Evolutionary conservation across 2,329 filamentous ascomycete species (phyloP), one percentile per base, ranked within the genome.

Genomic region (Sclerotinia spermophila): DNA sequence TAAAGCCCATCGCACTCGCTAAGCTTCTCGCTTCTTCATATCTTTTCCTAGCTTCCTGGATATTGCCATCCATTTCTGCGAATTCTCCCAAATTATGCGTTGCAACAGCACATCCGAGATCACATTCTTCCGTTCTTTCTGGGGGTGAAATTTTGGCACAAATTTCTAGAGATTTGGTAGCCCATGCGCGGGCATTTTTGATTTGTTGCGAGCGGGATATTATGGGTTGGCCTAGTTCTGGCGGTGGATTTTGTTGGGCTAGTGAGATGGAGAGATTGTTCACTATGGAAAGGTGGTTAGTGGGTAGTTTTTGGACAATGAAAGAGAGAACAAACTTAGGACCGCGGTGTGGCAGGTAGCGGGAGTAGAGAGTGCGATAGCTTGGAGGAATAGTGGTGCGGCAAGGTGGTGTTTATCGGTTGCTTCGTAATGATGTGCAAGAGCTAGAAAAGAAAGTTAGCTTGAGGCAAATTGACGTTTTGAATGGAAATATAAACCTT

Each of bases 71-170:
- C 86, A 96, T 90, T 74, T 92, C 89, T 0, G 92, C 90, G 75
- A 97, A 90, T 76, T 96, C 92, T 35, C 90, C 95, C 68, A 97
- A 86, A 78, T 96, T 97, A 80, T 93, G 92, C n/a, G 92, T 89
- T 11, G 94, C 92, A 8, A 91, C 91, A 3, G 91, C 91, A 77
- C 94, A 97, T 1, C 91, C 92, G 70, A 91, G 81, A 79, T 97
- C 93, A 78, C 95, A 97, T 78, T 97, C 93, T 65, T 90, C 85
- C 3, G 89, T 92, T 55, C 92, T 85, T 5, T 88, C 83, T 0
- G 91, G 87, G 5, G 89, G 87, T 69, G 85, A 81, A 56, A 96
- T 90, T 40, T 87, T 86, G 11, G 84, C 84, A 1, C 90, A 88
- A 70, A 93, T 86, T 33, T 85, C 83, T 45, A 94, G 82, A 3